Percentiles rank a stretch among this genome's conserved stretches.
phyloP scores from a whole-genome alignment of 139 green algal species.

The Auxenochlorella pyrenoidosa region DNA sequence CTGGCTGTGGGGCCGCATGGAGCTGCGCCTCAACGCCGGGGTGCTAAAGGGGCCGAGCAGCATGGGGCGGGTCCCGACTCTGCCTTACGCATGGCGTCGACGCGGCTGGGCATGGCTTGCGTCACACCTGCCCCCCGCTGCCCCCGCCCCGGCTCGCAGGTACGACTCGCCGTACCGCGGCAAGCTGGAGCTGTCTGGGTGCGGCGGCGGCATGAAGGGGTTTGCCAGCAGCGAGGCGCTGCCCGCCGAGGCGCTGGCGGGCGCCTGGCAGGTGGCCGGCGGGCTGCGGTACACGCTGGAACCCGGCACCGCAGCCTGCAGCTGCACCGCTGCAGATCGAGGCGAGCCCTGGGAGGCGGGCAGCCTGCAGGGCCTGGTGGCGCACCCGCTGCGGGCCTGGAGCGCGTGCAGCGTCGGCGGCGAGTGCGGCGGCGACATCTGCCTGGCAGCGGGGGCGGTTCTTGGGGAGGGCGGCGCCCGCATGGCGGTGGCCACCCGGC shows the following conservation, averaged over 20 bases:
- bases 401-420: neutral
- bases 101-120: too few relatives aligned
- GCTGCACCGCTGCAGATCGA: neutral
- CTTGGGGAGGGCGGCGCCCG: constrained; percentile 17
- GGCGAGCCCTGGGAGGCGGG: neutral
- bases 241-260: constrained; percentile 32
- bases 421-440: neutral
- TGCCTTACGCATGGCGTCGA: too few relatives aligned
- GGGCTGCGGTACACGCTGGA: constrained; percentile 19
- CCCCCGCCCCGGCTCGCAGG: neutral
- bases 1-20: neutral
- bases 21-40: neutral
- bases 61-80: too few relatives aligned
- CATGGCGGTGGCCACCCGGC: constrained; percentile 15
- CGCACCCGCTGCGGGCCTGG: constrained; percentile 28
- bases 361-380: neutral
- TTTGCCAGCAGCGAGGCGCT: constrained; percentile 43
- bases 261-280: constrained; percentile 38
- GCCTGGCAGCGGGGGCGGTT: constrained; percentile 26
- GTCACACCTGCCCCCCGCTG: neutral
- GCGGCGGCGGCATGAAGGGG: constrained; percentile 56
- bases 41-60: neutral
- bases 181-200: constrained; percentile 59
- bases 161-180: constrained; percentile 63
- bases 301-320: neutral